Conservation (phyloP, 768 basidiomycete species). For the Boletus vinaceobasis region DNA sequence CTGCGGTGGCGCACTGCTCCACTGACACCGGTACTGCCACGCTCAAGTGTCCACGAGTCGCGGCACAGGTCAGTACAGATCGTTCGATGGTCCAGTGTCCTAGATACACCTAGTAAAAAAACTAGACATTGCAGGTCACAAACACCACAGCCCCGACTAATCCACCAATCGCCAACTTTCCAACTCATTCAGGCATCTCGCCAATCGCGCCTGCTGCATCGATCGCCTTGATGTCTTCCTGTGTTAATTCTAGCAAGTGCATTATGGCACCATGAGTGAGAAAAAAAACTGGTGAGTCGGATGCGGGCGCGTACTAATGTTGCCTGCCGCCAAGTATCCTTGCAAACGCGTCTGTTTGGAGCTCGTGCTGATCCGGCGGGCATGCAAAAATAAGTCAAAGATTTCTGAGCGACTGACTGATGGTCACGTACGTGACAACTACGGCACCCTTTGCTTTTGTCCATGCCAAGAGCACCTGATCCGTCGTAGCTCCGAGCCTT, state of each 20-base stretch:
- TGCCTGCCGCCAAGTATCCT: conserved; percentile 65
- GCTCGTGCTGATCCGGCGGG: conserved; percentile 44
- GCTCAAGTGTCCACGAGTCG: not conserved
- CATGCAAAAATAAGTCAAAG: not conserved
- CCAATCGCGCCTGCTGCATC: conserved; percentile 50
- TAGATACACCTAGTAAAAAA: not conserved
- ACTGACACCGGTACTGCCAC: not conserved
- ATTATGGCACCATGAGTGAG: not conserved
- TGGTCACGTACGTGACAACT: conserved; percentile 50
- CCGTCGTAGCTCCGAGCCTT: conserved; percentile 48
- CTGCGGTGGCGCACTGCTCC: not conserved
- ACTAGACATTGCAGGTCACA: conserved; percentile 2
- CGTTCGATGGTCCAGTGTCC: not conserved
- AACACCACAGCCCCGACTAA: conserved; percentile 3
- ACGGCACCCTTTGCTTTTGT: conserved; percentile 65
- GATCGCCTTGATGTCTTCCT: conserved; percentile 50
- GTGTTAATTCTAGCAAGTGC: conserved; percentile 41
- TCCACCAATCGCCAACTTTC: not conserved
- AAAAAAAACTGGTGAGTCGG: not conserved
- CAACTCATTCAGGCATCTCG: not conserved
- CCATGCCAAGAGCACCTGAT: conserved; percentile 74
- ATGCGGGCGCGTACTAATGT: conserved; percentile 42
- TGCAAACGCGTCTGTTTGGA: conserved; percentile 62
- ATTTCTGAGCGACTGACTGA: not conserved
- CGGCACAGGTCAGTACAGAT: not conserved